Evolutionary conservation across 192 early-diverging fungal genomes (phyloP).

Genomic region (Phycomyces nitens): DNA sequence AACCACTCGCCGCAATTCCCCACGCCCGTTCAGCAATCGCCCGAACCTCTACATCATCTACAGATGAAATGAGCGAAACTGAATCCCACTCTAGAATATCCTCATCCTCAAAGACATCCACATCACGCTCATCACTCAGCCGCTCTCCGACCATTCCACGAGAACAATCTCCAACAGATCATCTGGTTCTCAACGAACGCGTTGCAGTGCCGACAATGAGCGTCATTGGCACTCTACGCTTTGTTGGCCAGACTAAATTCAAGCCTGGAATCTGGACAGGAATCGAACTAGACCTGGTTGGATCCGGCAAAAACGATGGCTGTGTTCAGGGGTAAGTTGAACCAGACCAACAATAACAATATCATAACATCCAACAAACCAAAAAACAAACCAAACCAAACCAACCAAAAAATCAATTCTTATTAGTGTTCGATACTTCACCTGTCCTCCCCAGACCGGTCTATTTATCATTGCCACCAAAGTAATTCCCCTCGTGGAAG

Average conservation of each 20-base stretch:
- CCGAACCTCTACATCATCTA: background rate
- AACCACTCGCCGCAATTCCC: background rate
- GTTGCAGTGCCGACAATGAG: constrained; percentile 17
- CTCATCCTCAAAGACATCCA: background rate
- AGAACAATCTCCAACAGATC: background rate
- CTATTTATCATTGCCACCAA: constrained; percentile 27
- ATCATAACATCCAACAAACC: background rate
- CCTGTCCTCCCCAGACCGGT: constrained; percentile 21
- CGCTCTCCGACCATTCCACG: background rate
- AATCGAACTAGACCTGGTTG: constrained; percentile 65
- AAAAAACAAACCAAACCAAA: too few relatives aligned
- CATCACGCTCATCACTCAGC: background rate
- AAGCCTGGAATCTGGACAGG: constrained; percentile 79
- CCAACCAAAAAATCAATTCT: too few relatives aligned
- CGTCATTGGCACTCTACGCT: constrained; percentile 60
- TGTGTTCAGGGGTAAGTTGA: constrained; percentile 55
- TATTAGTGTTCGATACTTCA: constrained; percentile 29
- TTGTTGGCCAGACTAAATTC: constrained; percentile 62
- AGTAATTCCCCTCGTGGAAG: constrained; percentile 3
- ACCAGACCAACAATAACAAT: background rate
- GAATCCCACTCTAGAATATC: background rate
- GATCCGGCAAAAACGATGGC: constrained; percentile 77
- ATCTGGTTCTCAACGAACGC: constrained; percentile 7
- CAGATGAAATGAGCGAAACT: constrained; percentile 5
- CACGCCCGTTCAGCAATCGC: background rate